These are phyloP conservation scores for Myxozyma neglecta DNA, from an alignment of 805 yeast species.

Conservation along the genomic window DNA sequence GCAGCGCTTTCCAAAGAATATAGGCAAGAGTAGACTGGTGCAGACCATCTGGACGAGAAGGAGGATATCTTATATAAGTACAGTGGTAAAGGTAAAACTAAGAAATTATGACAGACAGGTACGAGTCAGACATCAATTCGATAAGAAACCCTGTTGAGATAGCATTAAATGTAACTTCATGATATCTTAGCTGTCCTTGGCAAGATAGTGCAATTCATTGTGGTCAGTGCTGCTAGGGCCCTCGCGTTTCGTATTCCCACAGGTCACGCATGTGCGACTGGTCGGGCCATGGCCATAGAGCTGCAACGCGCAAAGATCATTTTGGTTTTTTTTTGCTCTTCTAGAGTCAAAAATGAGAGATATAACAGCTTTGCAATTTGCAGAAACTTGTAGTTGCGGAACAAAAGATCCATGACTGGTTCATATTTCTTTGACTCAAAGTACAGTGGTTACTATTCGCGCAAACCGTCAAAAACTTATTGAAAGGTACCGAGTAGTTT, in stretches of 20 bases:
- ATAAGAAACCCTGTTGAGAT: neutral
- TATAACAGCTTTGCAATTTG: too few relatives aligned
- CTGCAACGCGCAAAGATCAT: neutral
- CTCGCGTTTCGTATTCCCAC: neutral
- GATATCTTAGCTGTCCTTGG: neutral
- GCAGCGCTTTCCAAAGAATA: neutral
- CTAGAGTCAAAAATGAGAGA: too few relatives aligned
- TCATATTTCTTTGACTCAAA: too few relatives aligned
- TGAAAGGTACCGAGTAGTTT: too few relatives aligned
- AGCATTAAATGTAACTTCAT: neutral
- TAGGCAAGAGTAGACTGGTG: neutral
- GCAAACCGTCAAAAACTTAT: too few relatives aligned
- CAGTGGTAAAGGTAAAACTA: neutral
- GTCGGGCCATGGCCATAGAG: neutral
- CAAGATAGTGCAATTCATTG: neutral
- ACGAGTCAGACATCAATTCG: neutral
- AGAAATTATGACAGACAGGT: neutral
- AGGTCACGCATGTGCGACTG: neutral
- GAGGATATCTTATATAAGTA: neutral
- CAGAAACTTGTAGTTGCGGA: too few relatives aligned
- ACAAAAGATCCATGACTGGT: too few relatives aligned
- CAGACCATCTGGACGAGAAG: neutral
- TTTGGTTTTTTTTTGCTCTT: too few relatives aligned
- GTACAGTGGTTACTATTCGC: too few relatives aligned
- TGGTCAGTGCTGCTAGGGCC: neutral